Percentiles rank a stretch among this genome's conserved stretches.
phyloP scores from a whole-genome alignment of 202 grass and related monocot species.

The Dendrocalamus latiflorus region DNA sequence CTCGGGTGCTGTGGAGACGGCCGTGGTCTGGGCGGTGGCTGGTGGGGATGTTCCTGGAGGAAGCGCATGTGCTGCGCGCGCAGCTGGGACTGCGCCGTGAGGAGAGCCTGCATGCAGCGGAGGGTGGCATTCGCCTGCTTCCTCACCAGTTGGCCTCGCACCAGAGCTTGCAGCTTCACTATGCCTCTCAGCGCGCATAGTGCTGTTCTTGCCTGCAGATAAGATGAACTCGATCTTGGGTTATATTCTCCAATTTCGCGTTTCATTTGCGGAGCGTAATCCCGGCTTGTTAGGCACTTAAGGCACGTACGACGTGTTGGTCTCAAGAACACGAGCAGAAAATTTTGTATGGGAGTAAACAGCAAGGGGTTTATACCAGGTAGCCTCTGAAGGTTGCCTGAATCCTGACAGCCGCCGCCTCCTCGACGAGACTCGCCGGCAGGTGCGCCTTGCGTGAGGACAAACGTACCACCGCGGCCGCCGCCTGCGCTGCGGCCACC shows the following conservation, averaged over 20 bases:
- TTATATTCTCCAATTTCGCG: background rate
- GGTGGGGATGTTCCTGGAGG: too few relatives aligned
- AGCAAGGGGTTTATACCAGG: slow-evolving; percentile 40
- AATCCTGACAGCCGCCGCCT: slow-evolving; percentile 60
- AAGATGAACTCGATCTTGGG: background rate
- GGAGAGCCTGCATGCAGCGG: too few relatives aligned
- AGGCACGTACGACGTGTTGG: background rate
- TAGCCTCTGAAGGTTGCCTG: slow-evolving; percentile 79
- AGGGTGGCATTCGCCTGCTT: slow-evolving; percentile 81
- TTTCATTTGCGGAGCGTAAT: background rate
- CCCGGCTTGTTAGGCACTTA: background rate
- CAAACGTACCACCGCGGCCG: slow-evolving; percentile 43
- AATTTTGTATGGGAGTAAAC: background rate
- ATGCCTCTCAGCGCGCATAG: slow-evolving; percentile 82
- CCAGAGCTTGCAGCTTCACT: slow-evolving; percentile 84
- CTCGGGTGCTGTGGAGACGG: too few relatives aligned
- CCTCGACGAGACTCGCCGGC: slow-evolving; percentile 29
- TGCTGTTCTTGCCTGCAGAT: slow-evolving; percentile 73
- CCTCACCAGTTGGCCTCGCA: slow-evolving; percentile 77
- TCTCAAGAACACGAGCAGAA: background rate
- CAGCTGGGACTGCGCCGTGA: too few relatives aligned
- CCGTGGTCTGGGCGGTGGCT: too few relatives aligned
- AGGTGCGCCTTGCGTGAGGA: slow-evolving; percentile 20
- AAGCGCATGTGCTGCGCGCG: too few relatives aligned
- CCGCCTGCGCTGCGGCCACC: too few relatives aligned